These are phyloP conservation scores for Fusarium goolgardi DNA, from an alignment of 2,329 filamentous ascomycete species.

Conservation along the genomic window DNA sequence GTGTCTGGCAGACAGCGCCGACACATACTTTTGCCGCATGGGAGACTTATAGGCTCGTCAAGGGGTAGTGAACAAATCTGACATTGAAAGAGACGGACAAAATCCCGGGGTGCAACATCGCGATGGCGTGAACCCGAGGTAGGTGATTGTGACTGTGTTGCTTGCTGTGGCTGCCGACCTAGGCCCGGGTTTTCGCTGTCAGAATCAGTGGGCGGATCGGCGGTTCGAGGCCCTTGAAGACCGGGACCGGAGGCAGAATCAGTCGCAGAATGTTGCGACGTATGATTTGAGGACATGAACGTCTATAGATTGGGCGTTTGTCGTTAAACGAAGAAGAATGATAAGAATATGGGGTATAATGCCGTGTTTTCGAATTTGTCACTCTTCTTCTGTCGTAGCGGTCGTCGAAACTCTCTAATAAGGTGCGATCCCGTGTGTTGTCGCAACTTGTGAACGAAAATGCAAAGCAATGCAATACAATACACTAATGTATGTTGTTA, in stretches of 20 bases:
- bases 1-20: constrained; percentile 76
- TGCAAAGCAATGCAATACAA: constrained; percentile 3
- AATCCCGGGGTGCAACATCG: constrained; percentile 45
- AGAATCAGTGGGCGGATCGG: constrained; percentile 16
- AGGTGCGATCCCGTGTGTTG: constrained; percentile 37
- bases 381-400: constrained; percentile 14
- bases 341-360: constrained; percentile 7
- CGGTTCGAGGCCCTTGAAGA: constrained; percentile 7
- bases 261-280: constrained; percentile 27
- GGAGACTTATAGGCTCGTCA: constrained; percentile 76
- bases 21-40: constrained; percentile 85
- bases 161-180: constrained; percentile 17
- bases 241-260: constrained; percentile 32
- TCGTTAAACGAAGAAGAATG: background rate
- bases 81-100: constrained; percentile 81
- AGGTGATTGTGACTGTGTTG: constrained; percentile 22
- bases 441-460: background rate
- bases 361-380: constrained; percentile 2
- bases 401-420: constrained; percentile 43
- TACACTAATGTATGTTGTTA: constrained; percentile 2
- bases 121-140: constrained; percentile 20
- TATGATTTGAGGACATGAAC: constrained; percentile 39
- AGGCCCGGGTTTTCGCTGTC: constrained; percentile 19
- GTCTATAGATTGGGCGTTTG: constrained; percentile 22
- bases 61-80: constrained; percentile 76